Conservation (phyloP, 169 alveolate species). For the Eimeria nieschulzi region DNA sequence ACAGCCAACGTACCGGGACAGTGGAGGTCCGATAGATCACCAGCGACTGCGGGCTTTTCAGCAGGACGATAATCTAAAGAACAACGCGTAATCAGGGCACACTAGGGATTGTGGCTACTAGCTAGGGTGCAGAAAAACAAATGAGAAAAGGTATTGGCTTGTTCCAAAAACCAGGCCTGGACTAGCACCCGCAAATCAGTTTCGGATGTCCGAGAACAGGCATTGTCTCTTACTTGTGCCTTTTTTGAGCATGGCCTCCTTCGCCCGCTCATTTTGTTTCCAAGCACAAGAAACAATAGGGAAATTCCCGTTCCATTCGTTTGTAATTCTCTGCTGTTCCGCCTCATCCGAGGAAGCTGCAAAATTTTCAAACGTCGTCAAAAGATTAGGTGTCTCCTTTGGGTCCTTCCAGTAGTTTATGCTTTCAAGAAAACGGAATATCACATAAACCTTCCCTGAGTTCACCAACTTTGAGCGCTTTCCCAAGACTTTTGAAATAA, state of each 20-base stretch:
- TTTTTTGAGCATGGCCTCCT: constrained; percentile 24
- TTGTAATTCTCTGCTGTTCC: constrained; percentile 12
- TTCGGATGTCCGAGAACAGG: background rate
- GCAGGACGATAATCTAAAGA: constrained; percentile 26
- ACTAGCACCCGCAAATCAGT: background rate
- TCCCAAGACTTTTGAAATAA: constrained; percentile 26
- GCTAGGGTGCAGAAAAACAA: too few relatives aligned
- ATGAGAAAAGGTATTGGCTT: too few relatives aligned
- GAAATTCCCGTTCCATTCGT: constrained; percentile 34
- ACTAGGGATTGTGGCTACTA: background rate
- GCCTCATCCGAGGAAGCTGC: constrained; percentile 19
- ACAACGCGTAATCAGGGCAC: constrained; percentile 1
- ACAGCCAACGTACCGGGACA: constrained; percentile 25
- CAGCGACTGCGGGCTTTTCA: background rate
- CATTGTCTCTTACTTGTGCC: constrained; percentile 30
- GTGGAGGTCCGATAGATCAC: constrained; percentile 26
- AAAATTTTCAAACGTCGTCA: constrained; percentile 25
- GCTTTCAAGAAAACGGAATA: constrained; percentile 25
- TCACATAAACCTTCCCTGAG: background rate
- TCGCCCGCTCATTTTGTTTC: constrained; percentile 36
- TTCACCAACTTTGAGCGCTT: constrained; percentile 19
- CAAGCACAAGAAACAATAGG: constrained; percentile 15
- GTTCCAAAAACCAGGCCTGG: background rate
- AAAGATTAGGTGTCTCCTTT: background rate
- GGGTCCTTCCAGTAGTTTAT: constrained; percentile 13